Base-by-base conservation (phyloP, 176 grass and related monocot genomes). In the Poa annua region DNA sequence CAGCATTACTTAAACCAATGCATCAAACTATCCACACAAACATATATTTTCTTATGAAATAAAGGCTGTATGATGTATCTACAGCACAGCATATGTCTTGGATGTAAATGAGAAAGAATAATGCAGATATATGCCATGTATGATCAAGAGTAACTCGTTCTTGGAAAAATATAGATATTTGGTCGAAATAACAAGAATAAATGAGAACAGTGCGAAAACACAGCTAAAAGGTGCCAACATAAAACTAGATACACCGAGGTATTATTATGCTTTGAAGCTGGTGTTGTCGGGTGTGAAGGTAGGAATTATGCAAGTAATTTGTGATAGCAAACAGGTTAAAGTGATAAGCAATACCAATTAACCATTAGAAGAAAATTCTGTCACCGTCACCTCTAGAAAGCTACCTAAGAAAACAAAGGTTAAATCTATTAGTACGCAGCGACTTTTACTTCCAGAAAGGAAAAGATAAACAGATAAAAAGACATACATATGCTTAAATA, bases 391-490 rank as follows among this genome's bases (percentile, higher is more conserved):
- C 38, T 65, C 49, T 84, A 19, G n/a, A 45, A 82, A 84, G 20
- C 6, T 73, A 32, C 75, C 52, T 73, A 22, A 86, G 50, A 71
- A 50, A 34, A 55, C 33, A 72, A 41, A 63, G 26, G 33, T 35
- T 48, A 49, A 50, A 57, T 25, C 16, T 24, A 16, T 65, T 66
- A 80, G 42, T 62, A 48, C 7, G 4, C 51, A 77, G 57, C 6
- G 20, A 83, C 34, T 29, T 62, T 52, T 74, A 78, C 26, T 50
- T 82, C 55, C 17, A 52, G 32, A 63, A 41, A 83, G 29, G 25
- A 83, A 88, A 82, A 53, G 19, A 13, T 39, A 25, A 49, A 39
- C 0, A 45, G 44, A 82, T 71, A 39, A 36, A 92, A 13, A 81
- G 1, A 62, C 24, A 26, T 7, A 66, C 10, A 2, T 83, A 65